phyloP scores from a whole-genome alignment of 208 protist genomes.

The Acanthamoeba healyi region DNA sequence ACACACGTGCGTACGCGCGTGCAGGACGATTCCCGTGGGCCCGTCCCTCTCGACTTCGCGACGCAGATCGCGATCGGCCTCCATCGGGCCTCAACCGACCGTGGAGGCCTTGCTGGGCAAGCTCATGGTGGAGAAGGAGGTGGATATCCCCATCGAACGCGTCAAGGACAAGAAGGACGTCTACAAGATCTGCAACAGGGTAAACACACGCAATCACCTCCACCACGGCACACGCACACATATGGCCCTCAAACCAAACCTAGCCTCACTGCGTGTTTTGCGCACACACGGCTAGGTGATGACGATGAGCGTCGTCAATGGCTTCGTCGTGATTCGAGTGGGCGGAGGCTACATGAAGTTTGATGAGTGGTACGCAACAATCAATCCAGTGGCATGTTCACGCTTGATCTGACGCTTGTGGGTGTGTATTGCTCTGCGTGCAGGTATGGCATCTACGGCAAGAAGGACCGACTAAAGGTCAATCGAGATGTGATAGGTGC shows the following conservation, averaged over 20 bases:
- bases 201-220: too few relatives aligned
- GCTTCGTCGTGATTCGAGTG: not conserved
- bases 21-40: too few relatives aligned
- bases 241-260: too few relatives aligned
- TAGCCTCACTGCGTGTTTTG: too few relatives aligned
- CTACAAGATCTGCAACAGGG: not conserved
- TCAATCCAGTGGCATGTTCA: not conserved
- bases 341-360: not conserved
- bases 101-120: not conserved
- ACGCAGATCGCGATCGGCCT: not conserved
- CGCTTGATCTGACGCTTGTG: not conserved
- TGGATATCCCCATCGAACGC: not conserved
- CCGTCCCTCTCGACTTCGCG: not conserved
- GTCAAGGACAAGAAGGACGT: not conserved
- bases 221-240: too few relatives aligned
- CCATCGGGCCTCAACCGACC: not conserved
- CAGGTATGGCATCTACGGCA: not conserved
- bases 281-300: not conserved
- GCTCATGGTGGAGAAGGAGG: not conserved
- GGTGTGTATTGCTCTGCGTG: too few relatives aligned
- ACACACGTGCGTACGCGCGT: not conserved
- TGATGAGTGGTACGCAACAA: not conserved
- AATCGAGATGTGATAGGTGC: too few relatives aligned
- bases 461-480: too few relatives aligned
- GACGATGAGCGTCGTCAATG: not conserved